Evolutionary conservation across 257 asterid genomes (phyloP).

Genomic region (Jacaranda copaia): DNA sequence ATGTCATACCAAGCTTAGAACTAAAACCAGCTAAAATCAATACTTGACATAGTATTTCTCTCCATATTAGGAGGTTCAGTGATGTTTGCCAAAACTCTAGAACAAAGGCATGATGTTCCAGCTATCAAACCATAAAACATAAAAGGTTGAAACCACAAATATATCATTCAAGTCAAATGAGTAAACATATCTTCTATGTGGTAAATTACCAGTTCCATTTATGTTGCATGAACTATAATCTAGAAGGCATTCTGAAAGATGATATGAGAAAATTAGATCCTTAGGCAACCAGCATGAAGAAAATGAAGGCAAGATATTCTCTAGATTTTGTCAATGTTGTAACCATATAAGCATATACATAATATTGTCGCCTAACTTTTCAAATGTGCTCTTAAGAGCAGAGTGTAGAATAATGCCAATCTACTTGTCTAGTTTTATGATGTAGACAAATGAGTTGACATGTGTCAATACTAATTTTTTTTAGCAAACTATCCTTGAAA

Average conservation of each 20-base stretch:
- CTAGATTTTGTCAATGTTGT: slow-evolving; percentile 15
- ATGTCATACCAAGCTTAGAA: slow-evolving; percentile 54
- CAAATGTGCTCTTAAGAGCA: background rate
- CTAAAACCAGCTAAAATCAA: slow-evolving; percentile 92
- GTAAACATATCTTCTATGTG: slow-evolving; percentile 13
- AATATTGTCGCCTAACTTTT: slow-evolving; percentile 26
- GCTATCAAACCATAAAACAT: slow-evolving; percentile 52
- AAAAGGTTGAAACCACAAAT: slow-evolving; percentile 25
- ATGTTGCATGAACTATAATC: slow-evolving; percentile 18
- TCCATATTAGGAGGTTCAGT: slow-evolving; percentile 89
- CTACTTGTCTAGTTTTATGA: background rate
- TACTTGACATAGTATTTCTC: slow-evolving; percentile 85
- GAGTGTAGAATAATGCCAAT: slow-evolving; percentile 14
- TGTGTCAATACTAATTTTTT: background rate
- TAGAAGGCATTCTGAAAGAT: slow-evolving; percentile 21
- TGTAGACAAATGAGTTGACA: background rate
- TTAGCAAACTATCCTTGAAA: slow-evolving; percentile 22
- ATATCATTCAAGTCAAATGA: slow-evolving; percentile 19
- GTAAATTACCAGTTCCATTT: slow-evolving; percentile 20
- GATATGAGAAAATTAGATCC: background rate
- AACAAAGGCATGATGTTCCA: slow-evolving; percentile 56
- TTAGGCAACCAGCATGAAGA: slow-evolving; percentile 16
- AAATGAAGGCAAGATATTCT: slow-evolving; percentile 13
- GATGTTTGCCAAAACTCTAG: slow-evolving; percentile 78
- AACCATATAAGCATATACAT: too few species aligned